A percentile compares a stretch with the other conserved stretches of the same genome.
These are phyloP conservation scores for Mycothermus thermophilus DNA, from an alignment of 495 filamentous ascomycete genomes.

Conservation along the genomic window DNA sequence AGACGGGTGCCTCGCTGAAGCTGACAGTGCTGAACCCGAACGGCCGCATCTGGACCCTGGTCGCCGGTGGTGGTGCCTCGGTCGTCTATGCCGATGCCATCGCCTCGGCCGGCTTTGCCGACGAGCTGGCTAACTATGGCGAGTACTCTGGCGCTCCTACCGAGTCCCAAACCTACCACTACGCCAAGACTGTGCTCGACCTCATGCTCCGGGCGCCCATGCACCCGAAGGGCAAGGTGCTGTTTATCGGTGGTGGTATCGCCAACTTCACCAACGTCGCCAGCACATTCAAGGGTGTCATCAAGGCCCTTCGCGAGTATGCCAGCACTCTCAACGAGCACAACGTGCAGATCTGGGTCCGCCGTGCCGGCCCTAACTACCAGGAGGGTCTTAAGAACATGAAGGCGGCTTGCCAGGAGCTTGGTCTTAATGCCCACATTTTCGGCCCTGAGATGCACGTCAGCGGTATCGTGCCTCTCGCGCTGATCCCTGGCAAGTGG, in stretches of 20 bases:
- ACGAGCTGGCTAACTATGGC: slow-evolving; percentile 97
- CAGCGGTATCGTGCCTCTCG: slow-evolving; percentile 49
- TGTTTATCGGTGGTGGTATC: slow-evolving; percentile 99
- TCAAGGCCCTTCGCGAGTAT: slow-evolving; percentile 88
- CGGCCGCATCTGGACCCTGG: slow-evolving; percentile 93
- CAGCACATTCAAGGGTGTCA: slow-evolving; percentile 98
- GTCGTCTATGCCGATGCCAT: slow-evolving; percentile 99
- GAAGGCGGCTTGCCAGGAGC: slow-evolving; percentile 85
- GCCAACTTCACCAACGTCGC: slow-evolving; percentile 99
- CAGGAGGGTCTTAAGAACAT: slow-evolving; percentile 99
- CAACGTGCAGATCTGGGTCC: slow-evolving; percentile 98
- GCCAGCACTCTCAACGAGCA: slow-evolving; percentile 78
- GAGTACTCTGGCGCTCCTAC: slow-evolving; percentile 98
- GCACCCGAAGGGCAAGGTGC: slow-evolving; percentile 82
- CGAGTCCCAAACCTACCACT: slow-evolving; percentile 97
- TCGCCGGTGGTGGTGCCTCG: slow-evolving; percentile 97
- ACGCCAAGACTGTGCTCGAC: slow-evolving; percentile 90
- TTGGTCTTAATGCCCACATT: slow-evolving; percentile 88
- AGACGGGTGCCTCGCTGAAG: slow-evolving; percentile 98
- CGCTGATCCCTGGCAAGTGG: slow-evolving; percentile 42
- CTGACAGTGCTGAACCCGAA: slow-evolving; percentile 84
- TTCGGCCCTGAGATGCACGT: slow-evolving; percentile 94
- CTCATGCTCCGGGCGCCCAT: slow-evolving; percentile 90
- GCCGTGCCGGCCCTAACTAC: slow-evolving; percentile 97
- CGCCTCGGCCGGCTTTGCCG: slow-evolving; percentile 86